These are phyloP conservation scores for Lotmaria passim DNA, from an alignment of 208 protist genomes.

Conservation along the genomic window DNA sequence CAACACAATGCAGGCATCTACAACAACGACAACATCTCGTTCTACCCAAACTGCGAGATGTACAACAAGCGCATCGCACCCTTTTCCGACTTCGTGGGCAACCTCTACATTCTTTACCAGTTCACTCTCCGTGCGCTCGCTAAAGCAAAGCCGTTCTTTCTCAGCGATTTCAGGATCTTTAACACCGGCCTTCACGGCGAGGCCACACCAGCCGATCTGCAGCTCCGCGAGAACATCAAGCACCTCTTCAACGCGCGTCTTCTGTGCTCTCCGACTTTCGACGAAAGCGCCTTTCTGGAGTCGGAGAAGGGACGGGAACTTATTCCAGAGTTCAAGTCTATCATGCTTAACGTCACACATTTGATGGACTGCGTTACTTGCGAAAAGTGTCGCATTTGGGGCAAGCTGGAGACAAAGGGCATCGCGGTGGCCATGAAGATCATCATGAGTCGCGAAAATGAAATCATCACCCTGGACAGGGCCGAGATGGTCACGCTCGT, in stretches of 20 bases:
- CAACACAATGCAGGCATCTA: slow-evolving; percentile 55
- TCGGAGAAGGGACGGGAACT: slow-evolving; percentile 56
- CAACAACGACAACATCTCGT: slow-evolving; percentile 84
- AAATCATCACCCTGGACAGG: slow-evolving; percentile 45
- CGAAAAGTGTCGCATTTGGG: slow-evolving; percentile 93
- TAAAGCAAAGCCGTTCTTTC: slow-evolving; percentile 68
- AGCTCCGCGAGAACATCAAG: slow-evolving; percentile 51
- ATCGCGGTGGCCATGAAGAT: slow-evolving; percentile 87
- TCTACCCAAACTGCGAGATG: slow-evolving; percentile 88
- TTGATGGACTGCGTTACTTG: slow-evolving; percentile 94
- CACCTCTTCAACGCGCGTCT: slow-evolving; percentile 68
- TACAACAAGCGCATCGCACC: slow-evolving; percentile 59
- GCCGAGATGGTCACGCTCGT: slow-evolving; percentile 85
- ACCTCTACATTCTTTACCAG: slow-evolving; percentile 89
- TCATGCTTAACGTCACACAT: slow-evolving; percentile 82
- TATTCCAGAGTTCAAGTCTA: slow-evolving; percentile 73
- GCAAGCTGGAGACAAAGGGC: slow-evolving; percentile 88
- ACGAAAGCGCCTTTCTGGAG: slow-evolving; percentile 80
- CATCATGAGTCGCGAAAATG: slow-evolving; percentile 49
- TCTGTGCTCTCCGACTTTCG: slow-evolving; percentile 79
- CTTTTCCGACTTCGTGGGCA: slow-evolving; percentile 71
- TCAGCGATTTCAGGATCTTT: slow-evolving; percentile 53
- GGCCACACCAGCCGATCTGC: slow-evolving; percentile 49
- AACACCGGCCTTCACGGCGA: slow-evolving; percentile 54
- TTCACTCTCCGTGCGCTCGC: slow-evolving; percentile 86